Evolutionary conservation across 2,329 filamentous ascomycete genomes (phyloP).

Genomic region (Fusarium nanum): DNA sequence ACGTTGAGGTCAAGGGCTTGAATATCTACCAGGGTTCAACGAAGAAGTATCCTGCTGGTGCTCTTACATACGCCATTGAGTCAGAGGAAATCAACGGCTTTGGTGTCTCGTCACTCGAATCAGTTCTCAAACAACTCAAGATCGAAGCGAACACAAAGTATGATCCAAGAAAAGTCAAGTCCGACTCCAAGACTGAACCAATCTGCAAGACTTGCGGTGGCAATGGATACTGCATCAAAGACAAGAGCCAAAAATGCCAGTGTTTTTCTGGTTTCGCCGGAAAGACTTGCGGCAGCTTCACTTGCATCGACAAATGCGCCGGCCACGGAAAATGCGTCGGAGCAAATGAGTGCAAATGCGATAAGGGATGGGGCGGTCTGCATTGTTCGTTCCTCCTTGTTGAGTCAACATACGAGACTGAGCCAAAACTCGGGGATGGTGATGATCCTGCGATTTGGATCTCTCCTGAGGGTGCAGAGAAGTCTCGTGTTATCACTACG

Average conservation of each 20-base stretch:
- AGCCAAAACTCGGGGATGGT: slow-evolving; percentile 57
- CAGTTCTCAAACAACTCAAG: slow-evolving; percentile 48
- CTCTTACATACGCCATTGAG: slow-evolving; percentile 56
- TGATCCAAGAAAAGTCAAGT: slow-evolving; percentile 48
- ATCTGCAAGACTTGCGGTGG: slow-evolving; percentile 52
- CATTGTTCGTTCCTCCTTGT: slow-evolving; percentile 60
- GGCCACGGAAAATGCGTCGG: slow-evolving; percentile 56
- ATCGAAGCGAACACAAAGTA: slow-evolving; percentile 54
- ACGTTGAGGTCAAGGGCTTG: slow-evolving; percentile 57
- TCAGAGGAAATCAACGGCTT: slow-evolving; percentile 55
- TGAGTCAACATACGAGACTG: slow-evolving; percentile 56
- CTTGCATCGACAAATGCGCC: slow-evolving; percentile 57
- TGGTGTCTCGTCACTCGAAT: slow-evolving; percentile 54
- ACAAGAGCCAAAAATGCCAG: slow-evolving; percentile 47
- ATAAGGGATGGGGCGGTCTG: slow-evolving; percentile 57
- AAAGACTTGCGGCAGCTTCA: slow-evolving; percentile 50
- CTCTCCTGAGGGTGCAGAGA: slow-evolving; percentile 53
- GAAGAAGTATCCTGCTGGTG: slow-evolving; percentile 52
- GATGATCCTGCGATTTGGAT: slow-evolving; percentile 64
- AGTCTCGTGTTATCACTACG: slow-evolving; percentile 64
- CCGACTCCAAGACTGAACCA: slow-evolving; percentile 41
- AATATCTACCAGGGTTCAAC: slow-evolving; percentile 55
- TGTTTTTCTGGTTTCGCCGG: slow-evolving; percentile 60
- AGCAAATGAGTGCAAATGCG: slow-evolving; percentile 56
- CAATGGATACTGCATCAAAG: slow-evolving; percentile 54